Conservation (phyloP, 495 filamentous ascomycete species). For the Penicillium dipodomyicola region DNA sequence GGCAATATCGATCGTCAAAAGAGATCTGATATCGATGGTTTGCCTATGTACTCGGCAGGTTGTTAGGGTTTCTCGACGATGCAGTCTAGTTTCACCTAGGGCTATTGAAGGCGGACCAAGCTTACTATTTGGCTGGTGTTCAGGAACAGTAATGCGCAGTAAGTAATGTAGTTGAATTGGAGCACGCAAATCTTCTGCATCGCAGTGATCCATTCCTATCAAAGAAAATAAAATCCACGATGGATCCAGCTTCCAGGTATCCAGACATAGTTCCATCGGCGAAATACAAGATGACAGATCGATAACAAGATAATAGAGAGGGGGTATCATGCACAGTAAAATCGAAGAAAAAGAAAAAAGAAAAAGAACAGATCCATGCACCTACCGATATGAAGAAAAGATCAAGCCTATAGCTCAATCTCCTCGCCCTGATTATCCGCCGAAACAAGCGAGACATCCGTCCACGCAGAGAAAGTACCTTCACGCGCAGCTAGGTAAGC, state of each 20-base stretch:
- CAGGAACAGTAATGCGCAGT: not conserved
- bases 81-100: not conserved
- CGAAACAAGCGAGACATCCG: slow-evolving; percentile 44
- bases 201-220: not conserved
- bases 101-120: not conserved
- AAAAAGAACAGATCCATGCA: not conserved
- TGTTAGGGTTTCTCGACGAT: not conserved
- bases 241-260: too few species aligned
- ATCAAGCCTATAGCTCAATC: slow-evolving; percentile 41
- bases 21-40: not conserved
- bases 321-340: slow-evolving; percentile 1
- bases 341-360: not conserved
- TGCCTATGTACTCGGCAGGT: not conserved
- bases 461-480: slow-evolving; percentile 44
- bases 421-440: slow-evolving; percentile 49
- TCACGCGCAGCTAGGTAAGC: slow-evolving; percentile 42
- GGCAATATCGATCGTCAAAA: too few species aligned
- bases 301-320: not conserved
- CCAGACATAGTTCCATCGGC: not conserved
- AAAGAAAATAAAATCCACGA: not conserved
- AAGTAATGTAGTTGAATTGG: not conserved
- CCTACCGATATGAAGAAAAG: too few species aligned
- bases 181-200: not conserved
- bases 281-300: not conserved
- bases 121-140: not conserved